These are phyloP conservation scores for Aspergillus fijiensis DNA, from an alignment of 2,329 filamentous ascomycete species.

Conservation along the genomic window DNA sequence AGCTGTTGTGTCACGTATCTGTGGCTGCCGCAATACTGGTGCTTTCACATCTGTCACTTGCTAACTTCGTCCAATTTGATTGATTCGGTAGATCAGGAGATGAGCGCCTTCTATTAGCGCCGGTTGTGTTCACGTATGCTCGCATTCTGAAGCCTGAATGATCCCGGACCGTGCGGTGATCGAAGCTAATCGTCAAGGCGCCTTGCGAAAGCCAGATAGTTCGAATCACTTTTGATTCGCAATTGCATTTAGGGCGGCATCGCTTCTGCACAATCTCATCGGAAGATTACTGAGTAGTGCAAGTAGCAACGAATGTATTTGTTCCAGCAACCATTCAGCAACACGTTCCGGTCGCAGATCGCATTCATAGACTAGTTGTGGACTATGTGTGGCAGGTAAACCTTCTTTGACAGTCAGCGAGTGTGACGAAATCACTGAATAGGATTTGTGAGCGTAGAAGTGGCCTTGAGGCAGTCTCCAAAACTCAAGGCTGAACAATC, in stretches of 20 bases:
- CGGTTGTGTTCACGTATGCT: no score
- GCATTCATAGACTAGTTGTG: not conserved
- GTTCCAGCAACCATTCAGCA: not conserved
- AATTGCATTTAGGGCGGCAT: no score
- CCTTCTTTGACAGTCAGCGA: not conserved
- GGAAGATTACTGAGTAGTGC: not conserved
- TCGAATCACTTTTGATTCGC: not conserved
- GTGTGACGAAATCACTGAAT: not conserved
- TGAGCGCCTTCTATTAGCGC: no score
- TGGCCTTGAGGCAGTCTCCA: no score
- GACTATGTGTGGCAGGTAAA: not conserved
- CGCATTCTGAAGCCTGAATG: no score
- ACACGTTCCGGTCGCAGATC: not conserved
- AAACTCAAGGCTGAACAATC: not conserved
- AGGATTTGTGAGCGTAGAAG: no score
- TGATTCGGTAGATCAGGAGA: no score
- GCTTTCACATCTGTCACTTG: not conserved
- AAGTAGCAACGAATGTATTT: not conserved
- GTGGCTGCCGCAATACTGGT: not conserved
- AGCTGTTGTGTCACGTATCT: no score
- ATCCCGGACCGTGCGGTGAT: no score
- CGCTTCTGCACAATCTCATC: no score
- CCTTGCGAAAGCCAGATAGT: not conserved
- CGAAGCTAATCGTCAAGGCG: not conserved
- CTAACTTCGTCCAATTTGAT: no score